Evolutionary conservation across 2,329 filamentous ascomycete species (phyloP).

Genomic region (Ophiosphaerella narmari): DNA sequence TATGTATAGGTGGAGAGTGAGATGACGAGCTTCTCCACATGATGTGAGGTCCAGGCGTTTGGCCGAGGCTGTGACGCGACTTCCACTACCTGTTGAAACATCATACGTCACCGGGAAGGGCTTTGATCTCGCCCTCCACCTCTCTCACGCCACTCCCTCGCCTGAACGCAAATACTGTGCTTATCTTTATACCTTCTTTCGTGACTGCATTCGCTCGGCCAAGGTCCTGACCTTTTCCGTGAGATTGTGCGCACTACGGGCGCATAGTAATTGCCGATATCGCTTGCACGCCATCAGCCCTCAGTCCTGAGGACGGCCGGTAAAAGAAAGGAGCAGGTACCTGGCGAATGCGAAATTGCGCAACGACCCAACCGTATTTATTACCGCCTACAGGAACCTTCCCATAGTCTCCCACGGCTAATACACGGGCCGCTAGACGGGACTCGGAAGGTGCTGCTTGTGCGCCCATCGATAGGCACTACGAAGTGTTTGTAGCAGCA

Average conservation of each 20-base stretch:
- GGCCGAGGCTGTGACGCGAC: neutral
- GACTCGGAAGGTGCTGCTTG: constrained; percentile 1
- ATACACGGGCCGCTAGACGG: constrained; percentile 1
- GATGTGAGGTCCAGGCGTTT: no score
- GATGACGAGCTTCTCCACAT: no score
- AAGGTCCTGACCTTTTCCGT: neutral
- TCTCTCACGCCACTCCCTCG: neutral
- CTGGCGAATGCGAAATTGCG: neutral
- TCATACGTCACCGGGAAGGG: neutral
- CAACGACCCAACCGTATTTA: neutral
- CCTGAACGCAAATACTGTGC: no score
- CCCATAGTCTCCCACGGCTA: neutral
- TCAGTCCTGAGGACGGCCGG: neutral
- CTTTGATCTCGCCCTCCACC: neutral
- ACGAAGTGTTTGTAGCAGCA: neutral
- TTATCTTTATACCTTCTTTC: neutral
- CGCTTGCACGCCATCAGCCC: neutral
- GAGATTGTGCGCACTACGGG: neutral
- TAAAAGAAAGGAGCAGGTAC: constrained; percentile 3
- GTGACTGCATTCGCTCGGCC: neutral
- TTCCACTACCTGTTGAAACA: neutral
- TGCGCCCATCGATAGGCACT: neutral
- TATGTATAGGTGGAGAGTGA: no score
- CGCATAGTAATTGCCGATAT: constrained; percentile 4
- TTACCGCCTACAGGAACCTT: constrained; percentile 3